Evolutionary conservation across 345 rosid genomes (phyloP).

Genomic region (Ceriops zippeliana): DNA sequence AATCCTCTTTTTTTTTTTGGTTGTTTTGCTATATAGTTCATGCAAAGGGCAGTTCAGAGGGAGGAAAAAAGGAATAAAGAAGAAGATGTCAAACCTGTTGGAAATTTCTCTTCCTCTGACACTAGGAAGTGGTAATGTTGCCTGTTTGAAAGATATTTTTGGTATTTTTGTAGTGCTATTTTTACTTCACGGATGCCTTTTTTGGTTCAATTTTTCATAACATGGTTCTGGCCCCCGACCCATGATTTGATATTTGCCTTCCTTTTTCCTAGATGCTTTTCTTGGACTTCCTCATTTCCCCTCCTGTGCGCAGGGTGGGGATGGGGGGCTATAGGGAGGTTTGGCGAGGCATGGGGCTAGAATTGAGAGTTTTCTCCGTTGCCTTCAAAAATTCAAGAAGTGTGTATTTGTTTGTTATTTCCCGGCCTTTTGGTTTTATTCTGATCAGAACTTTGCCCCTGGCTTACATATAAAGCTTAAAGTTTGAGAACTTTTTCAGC

Average conservation of each 20-base stretch:
- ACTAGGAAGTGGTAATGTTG: constrained; percentile 59
- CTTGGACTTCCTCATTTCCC: no score
- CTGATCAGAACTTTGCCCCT: background rate
- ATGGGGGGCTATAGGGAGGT: no score
- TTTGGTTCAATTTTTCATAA: background rate
- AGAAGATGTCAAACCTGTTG: constrained; percentile 52
- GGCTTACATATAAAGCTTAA: background rate
- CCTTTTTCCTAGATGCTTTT: no score
- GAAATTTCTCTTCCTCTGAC: constrained; percentile 38
- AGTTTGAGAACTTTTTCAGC: background rate
- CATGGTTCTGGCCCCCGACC: no score
- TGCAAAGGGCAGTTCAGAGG: constrained; percentile 71
- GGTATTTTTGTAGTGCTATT: background rate
- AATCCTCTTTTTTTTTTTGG: no score
- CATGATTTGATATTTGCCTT: no score
- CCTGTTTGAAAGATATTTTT: background rate
- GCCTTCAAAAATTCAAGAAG: no score
- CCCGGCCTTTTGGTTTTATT: background rate
- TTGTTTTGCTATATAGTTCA: constrained; percentile 52
- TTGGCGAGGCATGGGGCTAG: no score
- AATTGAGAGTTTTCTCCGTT: no score
- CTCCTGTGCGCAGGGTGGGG: no score
- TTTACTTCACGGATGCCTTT: background rate
- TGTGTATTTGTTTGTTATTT: background rate
- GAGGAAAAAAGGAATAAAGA: constrained; percentile 50